These are phyloP conservation scores for Fistulina hepatica DNA, from an alignment of 1,284 basidiomycete species.

Conservation along the genomic window DNA sequence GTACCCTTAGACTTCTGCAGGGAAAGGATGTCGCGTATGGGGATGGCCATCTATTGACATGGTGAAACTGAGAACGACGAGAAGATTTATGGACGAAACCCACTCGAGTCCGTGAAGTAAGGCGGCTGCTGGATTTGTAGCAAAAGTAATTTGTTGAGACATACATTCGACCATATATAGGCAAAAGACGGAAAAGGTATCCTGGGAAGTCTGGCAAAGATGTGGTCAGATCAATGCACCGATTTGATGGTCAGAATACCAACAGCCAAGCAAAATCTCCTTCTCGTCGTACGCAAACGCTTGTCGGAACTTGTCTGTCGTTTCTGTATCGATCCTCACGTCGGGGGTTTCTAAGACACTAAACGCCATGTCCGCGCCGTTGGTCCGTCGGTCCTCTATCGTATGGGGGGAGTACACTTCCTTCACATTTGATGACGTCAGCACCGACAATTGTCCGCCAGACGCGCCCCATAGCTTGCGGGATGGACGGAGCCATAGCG, in stretches of 20 bases:
- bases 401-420: slow-evolving; percentile 49
- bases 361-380: slow-evolving; percentile 52
- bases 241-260: slow-evolving; percentile 25
- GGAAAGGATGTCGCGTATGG: slow-evolving; percentile 78
- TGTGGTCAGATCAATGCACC: slow-evolving; percentile 2
- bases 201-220: slow-evolving; percentile 66
- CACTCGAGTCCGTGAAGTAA: slow-evolving; percentile 70
- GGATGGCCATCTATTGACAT: slow-evolving; percentile 76
- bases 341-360: slow-evolving; percentile 65
- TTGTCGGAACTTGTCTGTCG: slow-evolving; percentile 63
- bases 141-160: slow-evolving; percentile 84
- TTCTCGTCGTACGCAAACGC: slow-evolving; percentile 81
- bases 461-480: slow-evolving; percentile 39
- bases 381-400: no score
- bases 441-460: slow-evolving; percentile 18
- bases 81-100: slow-evolving; percentile 16
- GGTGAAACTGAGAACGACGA: slow-evolving; percentile 1
- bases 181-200: slow-evolving; percentile 77
- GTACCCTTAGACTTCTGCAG: slow-evolving; percentile 81
- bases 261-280: slow-evolving; percentile 79
- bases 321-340: slow-evolving; percentile 49
- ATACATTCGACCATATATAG: slow-evolving; percentile 78
- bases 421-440: slow-evolving; percentile 20
- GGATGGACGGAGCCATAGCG: slow-evolving; percentile 58
- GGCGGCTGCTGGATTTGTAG: slow-evolving; percentile 74